These are phyloP conservation scores for Leccinum uliginosum DNA, from an alignment of 768 basidiomycete species.

Conservation along the genomic window DNA sequence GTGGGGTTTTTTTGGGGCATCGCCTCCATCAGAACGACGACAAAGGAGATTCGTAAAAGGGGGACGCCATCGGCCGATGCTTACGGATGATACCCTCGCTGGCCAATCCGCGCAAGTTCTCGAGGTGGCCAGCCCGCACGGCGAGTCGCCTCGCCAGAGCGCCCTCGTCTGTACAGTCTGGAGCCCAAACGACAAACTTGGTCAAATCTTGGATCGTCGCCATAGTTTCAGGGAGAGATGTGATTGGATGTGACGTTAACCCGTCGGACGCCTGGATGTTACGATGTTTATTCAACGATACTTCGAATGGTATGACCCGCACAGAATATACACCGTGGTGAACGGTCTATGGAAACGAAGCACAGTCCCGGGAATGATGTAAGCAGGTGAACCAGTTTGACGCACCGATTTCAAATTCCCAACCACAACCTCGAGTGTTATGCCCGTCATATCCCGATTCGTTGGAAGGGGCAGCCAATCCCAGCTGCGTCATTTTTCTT, in stretches of 20 bases:
- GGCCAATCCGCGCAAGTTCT: slow-evolving; percentile 34
- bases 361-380: too few species aligned
- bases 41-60: background rate
- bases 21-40: slow-evolving; percentile 8
- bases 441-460: background rate
- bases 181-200: slow-evolving; percentile 59
- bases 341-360: too few species aligned
- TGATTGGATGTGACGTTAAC: too few species aligned
- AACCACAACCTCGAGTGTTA: background rate
- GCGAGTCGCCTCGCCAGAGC: slow-evolving; percentile 48
- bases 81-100: slow-evolving; percentile 47
- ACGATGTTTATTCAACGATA: too few species aligned
- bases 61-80: slow-evolving; percentile 18
- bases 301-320: too few species aligned
- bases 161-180: slow-evolving; percentile 57
- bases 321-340: too few species aligned
- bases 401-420: too few species aligned
- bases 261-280: too few species aligned
- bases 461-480: background rate
- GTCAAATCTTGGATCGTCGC: slow-evolving; percentile 7
- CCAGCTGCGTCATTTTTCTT: slow-evolving; percentile 13
- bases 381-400: too few species aligned
- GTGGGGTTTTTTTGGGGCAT: background rate
- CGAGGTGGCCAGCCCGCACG: slow-evolving; percentile 51
- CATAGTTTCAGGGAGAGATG: slow-evolving; percentile 10